Base-by-base conservation (phyloP, 2,329 filamentous ascomycete species). In the Fusarium caatingaense region DNA sequence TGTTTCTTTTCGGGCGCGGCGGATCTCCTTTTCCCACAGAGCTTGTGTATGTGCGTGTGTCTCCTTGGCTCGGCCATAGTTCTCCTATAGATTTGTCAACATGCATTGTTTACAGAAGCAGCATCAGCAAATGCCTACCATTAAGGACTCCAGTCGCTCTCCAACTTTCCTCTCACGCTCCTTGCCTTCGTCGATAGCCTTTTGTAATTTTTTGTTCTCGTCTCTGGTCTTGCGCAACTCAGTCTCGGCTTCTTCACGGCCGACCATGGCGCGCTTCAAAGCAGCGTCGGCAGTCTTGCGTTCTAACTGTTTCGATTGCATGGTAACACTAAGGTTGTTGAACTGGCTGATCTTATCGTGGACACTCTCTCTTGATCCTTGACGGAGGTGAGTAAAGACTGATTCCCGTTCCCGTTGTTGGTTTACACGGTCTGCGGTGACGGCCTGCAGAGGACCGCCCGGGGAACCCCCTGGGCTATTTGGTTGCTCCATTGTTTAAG, bases 11-110 rank as follows among this genome's bases (percentile, higher is more conserved):
- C 90, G 84, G 12, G 88, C 86, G 59, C 88, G 85, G 57, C 91
- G 86, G 45, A 92, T 89, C 77, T 93, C 91, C 77, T 93, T 93
- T 74, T 93, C 91, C 87, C 91, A 93, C 12, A 92, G 79, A 21
- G 87, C 81, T 78, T 91, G 87, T 12, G 88, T 89, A 76, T 91
- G 88, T 41, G 87, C 85, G 72, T 91, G 86, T 40, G 89, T 91
- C 74, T 92, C 91, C 78, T 93, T 93, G 54, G 88, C 86, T 65
- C 89, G 89, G 30, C 88, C 86, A 74, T 91, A 91, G 76, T 90
- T 91, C 73, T 92, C 91, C 91, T 93, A 72, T 60, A n/a, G 65
- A 54, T 23, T 56, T 21, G 60, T 73, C 51, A 76, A 60, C 41
- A 71, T 41, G 41, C 10, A 34, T 49, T 53, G 27, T 10, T 42